Conservation (phyloP, 2,329 filamentous ascomycete species). For the Trichoderma hamatum region DNA sequence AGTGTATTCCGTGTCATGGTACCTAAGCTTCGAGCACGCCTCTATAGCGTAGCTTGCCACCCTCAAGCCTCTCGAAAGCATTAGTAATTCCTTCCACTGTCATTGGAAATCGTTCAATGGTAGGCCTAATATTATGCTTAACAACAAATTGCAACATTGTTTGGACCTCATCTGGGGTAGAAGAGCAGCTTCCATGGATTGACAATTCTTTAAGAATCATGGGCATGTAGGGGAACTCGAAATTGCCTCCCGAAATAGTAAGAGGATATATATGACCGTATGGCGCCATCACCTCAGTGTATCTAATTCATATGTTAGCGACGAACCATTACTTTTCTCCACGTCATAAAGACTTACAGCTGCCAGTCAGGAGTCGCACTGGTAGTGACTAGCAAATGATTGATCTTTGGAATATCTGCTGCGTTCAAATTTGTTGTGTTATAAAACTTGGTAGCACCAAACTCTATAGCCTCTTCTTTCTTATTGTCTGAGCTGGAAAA, state of each 20-base stretch:
- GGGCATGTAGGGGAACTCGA: neutral
- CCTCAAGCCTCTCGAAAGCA: neutral
- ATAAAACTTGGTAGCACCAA: neutral
- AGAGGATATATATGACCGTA: slow-evolving; percentile 7
- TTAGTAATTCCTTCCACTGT: neutral
- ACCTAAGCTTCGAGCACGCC: neutral
- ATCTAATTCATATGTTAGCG: neutral
- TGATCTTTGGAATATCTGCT: neutral
- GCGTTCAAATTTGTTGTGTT: neutral
- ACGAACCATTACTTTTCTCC: neutral
- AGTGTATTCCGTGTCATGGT: neutral
- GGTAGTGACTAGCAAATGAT: slow-evolving; percentile 2
- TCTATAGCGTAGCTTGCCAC: neutral
- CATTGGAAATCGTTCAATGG: neutral
- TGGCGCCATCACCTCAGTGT: slow-evolving; percentile 5
- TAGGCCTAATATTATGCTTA: neutral
- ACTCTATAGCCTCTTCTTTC: neutral
- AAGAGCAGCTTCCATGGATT: neutral
- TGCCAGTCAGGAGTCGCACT: slow-evolving; percentile 3
- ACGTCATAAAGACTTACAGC: neutral
- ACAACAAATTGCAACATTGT: slow-evolving; percentile 6
- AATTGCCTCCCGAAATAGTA: neutral
- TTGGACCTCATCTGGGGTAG: neutral
- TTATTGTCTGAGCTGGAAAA: neutral
- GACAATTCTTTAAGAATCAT: neutral